Evolutionary conservation across 306 rosid genomes (phyloP).

Genomic region (Vigna reflexopilosa): DNA sequence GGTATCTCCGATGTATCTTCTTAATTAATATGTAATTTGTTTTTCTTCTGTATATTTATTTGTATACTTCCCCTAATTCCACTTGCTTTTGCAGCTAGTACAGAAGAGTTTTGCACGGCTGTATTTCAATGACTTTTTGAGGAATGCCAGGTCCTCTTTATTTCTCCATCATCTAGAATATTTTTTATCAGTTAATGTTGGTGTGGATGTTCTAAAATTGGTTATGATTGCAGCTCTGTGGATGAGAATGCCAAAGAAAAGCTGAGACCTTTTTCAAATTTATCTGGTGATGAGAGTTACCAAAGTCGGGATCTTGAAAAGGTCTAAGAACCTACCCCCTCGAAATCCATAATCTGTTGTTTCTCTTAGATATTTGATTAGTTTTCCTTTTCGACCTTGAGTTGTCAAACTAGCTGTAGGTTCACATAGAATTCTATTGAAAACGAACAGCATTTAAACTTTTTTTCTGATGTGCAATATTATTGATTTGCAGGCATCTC

Average conservation of each 20-base stretch:
- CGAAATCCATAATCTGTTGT: slow-evolving; percentile 12
- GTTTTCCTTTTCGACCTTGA: background rate
- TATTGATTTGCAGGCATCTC: slow-evolving; percentile 67
- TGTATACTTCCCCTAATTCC: slow-evolving; percentile 11
- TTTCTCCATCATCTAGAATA: slow-evolving; percentile 31
- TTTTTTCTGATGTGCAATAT: slow-evolving; percentile 40
- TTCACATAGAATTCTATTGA: slow-evolving; percentile 10
- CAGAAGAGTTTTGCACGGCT: slow-evolving; percentile 97
- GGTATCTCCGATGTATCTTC: slow-evolving; percentile 6
- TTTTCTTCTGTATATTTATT: slow-evolving; percentile 13
- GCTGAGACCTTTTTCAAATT: slow-evolving; percentile 71
- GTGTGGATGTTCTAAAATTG: slow-evolving; percentile 43
- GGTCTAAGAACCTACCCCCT: slow-evolving; percentile 56
- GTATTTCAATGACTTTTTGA: slow-evolving; percentile 74
- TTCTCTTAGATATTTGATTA: slow-evolving; percentile 12
- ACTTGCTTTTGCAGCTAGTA: slow-evolving; percentile 77
- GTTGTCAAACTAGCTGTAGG: background rate
- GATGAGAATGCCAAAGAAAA: slow-evolving; percentile 83
- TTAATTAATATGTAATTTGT: slow-evolving; percentile 5
- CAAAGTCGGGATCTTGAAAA: slow-evolving; percentile 97
- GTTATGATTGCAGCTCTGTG: slow-evolving; percentile 65
- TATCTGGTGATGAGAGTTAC: slow-evolving; percentile 89
- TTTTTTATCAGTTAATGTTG: slow-evolving; percentile 33
- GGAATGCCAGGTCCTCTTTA: slow-evolving; percentile 75
- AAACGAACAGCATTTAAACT: slow-evolving; percentile 26